Base-by-base conservation (phyloP, 805 yeast species). In the Teunomyces kruisii region DNA sequence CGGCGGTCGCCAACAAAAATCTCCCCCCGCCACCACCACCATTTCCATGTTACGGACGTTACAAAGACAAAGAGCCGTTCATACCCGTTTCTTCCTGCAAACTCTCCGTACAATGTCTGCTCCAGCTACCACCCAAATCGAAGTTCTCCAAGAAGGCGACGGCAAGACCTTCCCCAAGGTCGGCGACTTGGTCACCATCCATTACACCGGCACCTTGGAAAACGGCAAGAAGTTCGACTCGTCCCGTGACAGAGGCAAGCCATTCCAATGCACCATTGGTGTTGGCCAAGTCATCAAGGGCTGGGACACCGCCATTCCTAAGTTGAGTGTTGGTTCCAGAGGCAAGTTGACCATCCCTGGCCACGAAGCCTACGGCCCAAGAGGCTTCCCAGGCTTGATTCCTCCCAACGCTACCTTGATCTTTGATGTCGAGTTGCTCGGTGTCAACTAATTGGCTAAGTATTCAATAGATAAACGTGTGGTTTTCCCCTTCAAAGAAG, bases 221-320 rank as follows among this genome's bases (percentile, higher is more conserved):
- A 87, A 88, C 70, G 98, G 98, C 61, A 89, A 88, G 76, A 88
- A 88, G 74, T 92, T 92, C 65, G 98, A 92, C 70, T 88, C 97
- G 43, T 90, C 97, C 45, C 80, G 90, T 58, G 96, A 89, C 78
- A 85, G 97, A 74, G 94, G 94, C 63, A 82, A 86, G 69, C 97
- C 98, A 55, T 92, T 92, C 84, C 92, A 88, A 69, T 86, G 96
- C 68, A 73, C 76, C 71, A 88, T 92, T 64, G 97, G 98, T 68
- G 96, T 88, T 55, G 97, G 97, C 54, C 96, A 86, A 74, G 97
- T 92, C 56, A 92, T 92, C 74, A 82, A 83, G 64, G 98, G 97
- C 55, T 92, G 97, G 97, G 97, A 91, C 63, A 87, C 82, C 61
- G 96, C 91, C 51, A 88, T 90, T 65, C 96, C 97, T 45, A 83